A percentile compares a stretch with the other conserved stretches of the same genome.
Conservation (phyloP, 2,329 filamentous ascomycete species). For the Chaetothyriales sp. region DNA sequence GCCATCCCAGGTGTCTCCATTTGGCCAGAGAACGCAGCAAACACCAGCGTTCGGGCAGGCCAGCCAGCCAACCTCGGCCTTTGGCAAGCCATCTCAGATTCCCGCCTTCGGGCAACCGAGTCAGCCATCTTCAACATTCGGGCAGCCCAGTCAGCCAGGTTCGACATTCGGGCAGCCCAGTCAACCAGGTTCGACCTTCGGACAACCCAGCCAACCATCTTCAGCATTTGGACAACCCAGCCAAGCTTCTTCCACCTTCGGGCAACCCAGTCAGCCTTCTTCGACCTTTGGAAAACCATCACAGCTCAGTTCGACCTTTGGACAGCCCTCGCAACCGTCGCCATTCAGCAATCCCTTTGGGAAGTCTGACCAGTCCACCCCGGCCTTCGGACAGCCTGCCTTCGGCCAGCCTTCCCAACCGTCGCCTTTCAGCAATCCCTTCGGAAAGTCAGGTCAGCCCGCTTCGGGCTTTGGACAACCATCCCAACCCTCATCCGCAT, state of each 20-base stretch:
- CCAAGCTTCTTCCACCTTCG: conserved; percentile 18
- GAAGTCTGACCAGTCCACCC: too few relatives aligned
- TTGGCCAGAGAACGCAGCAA: conserved; percentile 19
- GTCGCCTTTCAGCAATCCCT: conserved; percentile 24
- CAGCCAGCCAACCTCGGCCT: conserved; percentile 4
- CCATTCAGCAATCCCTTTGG: conserved; percentile 1
- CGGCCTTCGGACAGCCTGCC: too few relatives aligned
- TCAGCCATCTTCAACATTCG: conserved; percentile 8
- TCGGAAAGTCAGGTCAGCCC: conserved; percentile 18
- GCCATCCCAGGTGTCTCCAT: conserved; percentile 18
- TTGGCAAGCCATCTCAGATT: too few relatives aligned
- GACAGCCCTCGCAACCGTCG: conserved; percentile 18
- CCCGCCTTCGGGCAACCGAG: conserved; percentile 6
- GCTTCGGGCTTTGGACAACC: conserved; percentile 14
- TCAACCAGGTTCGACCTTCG: conserved; percentile 14
- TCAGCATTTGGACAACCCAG: conserved; percentile 8
- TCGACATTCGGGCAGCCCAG: conserved; percentile 13
- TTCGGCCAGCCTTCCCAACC: conserved; percentile 6
- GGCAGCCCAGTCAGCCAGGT: conserved; percentile 5
- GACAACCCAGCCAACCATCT: conserved; percentile 27
- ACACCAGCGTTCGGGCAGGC: conserved; percentile 23
- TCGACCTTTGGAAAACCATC: conserved; percentile 10
- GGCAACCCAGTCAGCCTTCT: conserved; percentile 8
- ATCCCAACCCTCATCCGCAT: conserved; percentile 9
- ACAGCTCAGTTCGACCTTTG: conserved; percentile 13